Percentiles rank a stretch among this genome's conserved stretches.
Conservation (phyloP, 1,284 basidiomycete genomes). For the Butyriboletus appendiculatus region DNA sequence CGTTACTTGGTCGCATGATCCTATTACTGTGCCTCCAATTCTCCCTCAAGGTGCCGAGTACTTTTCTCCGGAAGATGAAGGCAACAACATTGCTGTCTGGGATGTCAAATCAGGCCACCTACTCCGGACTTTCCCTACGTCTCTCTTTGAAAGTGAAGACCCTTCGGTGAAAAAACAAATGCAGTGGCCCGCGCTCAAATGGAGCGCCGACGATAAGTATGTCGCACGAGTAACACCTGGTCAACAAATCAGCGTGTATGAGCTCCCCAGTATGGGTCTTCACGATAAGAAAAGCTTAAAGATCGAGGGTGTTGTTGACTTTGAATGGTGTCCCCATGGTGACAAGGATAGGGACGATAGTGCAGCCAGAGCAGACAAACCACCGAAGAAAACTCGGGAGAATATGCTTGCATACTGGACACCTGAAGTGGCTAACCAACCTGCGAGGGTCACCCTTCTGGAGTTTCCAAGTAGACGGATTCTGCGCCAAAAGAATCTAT, state of each 20-base stretch:
- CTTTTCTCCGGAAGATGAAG: slow-evolving; percentile 94
- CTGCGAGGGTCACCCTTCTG: slow-evolving; percentile 93
- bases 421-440: slow-evolving; percentile 95
- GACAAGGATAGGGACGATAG: slow-evolving; percentile 85
- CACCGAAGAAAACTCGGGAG: slow-evolving; percentile 70
- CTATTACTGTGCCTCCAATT: slow-evolving; percentile 86
- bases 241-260: slow-evolving; percentile 95
- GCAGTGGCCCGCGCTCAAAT: slow-evolving; percentile 96
- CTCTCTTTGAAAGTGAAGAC: slow-evolving; percentile 55
- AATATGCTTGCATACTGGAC: slow-evolving; percentile 99
- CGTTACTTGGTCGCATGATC: slow-evolving; percentile 97
- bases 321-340: slow-evolving; percentile 97
- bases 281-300: slow-evolving; percentile 98
- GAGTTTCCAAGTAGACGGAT: slow-evolving; percentile 85
- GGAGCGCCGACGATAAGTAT: slow-evolving; percentile 95
- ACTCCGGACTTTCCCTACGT: slow-evolving; percentile 90
- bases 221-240: slow-evolving; percentile 89
- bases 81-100: slow-evolving; percentile 98
- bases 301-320: slow-evolving; percentile 97
- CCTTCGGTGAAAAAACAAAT: slow-evolving; percentile 73
- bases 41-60: slow-evolving; percentile 82
- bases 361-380: slow-evolving; percentile 49
- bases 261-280: slow-evolving; percentile 92
- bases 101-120: slow-evolving; percentile 93
- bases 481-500: slow-evolving; percentile 95